phyloP scores from a whole-genome alignment of 2,329 filamentous ascomycete genomes.

The Phoma herbarum region DNA sequence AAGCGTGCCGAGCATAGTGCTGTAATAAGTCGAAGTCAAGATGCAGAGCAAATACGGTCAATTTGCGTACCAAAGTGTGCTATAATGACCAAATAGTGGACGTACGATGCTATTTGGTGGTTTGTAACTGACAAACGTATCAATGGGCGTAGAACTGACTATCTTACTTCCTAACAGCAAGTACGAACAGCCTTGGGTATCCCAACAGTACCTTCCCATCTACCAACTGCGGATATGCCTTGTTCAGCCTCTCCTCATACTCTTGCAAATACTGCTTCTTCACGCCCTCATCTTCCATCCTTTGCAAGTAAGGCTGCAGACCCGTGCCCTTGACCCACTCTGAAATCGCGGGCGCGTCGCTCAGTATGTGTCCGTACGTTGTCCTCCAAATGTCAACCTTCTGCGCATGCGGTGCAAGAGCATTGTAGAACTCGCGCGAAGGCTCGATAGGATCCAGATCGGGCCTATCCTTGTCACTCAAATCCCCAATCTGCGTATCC shows the following conservation, averaged over 20 bases:
- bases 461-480: conserved; percentile 30
- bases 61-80: neutral
- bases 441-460: conserved; percentile 61
- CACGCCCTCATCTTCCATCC: conserved; percentile 51
- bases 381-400: conserved; percentile 65
- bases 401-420: conserved; percentile 50
- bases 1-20: neutral
- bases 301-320: conserved; percentile 63
- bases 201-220: conserved; percentile 65
- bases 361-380: conserved; percentile 62
- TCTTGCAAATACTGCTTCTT: conserved; percentile 56
- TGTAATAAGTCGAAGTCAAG: neutral
- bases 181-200: conserved; percentile 67
- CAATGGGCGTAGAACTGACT: neutral
- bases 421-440: conserved; percentile 59
- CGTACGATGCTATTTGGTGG: neutral
- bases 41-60: neutral
- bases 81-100: neutral
- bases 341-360: conserved; percentile 60
- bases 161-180: conserved; percentile 48
- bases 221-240: conserved; percentile 54
- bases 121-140: neutral
- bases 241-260: conserved; percentile 58
- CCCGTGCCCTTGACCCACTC: conserved; percentile 69
- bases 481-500: conserved; percentile 27